Conservation (phyloP, 2,329 filamentous ascomycete species). For the Phyllosticta citriasiana region DNA sequence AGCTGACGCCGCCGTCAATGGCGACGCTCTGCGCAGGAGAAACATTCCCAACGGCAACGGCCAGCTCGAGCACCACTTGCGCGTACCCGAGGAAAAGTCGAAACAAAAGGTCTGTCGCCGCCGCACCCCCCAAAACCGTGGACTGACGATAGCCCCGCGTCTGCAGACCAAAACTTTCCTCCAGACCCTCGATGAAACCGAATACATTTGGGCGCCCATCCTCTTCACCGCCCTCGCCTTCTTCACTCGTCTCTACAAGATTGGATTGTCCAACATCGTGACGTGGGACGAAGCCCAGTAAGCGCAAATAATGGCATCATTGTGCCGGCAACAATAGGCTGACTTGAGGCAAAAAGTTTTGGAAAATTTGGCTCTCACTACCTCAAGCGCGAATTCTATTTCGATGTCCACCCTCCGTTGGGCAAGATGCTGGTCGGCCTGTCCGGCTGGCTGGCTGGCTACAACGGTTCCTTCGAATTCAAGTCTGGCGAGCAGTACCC, state of each 20-base stretch:
- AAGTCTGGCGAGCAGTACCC: slow-evolving; percentile 97
- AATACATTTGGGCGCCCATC: slow-evolving; percentile 53
- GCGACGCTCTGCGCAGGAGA: slow-evolving; percentile 37
- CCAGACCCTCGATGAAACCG: slow-evolving; percentile 52
- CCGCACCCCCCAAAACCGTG: background rate
- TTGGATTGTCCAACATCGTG: slow-evolving; percentile 59
- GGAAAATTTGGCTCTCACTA: slow-evolving; percentile 99
- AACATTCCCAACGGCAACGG: slow-evolving; percentile 26
- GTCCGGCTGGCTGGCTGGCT: slow-evolving; percentile 90
- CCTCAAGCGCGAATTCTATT: slow-evolving; percentile 98
- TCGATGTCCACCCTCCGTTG: slow-evolving; percentile 89
- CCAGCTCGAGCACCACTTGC: slow-evolving; percentile 21
- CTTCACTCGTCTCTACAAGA: slow-evolving; percentile 59
- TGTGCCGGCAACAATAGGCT: slow-evolving; percentile 2
- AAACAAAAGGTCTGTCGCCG: slow-evolving; percentile 35
- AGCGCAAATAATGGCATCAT: slow-evolving; percentile 18
- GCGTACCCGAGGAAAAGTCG: slow-evolving; percentile 33
- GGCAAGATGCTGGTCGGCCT: slow-evolving; percentile 98
- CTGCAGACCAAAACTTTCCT: slow-evolving; percentile 44
- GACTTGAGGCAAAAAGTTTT: slow-evolving; percentile 46
- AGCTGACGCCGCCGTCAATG: slow-evolving; percentile 24
- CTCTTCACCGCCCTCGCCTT: slow-evolving; percentile 53
- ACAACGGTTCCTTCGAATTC: slow-evolving; percentile 99
- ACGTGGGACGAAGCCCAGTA: slow-evolving; percentile 72
- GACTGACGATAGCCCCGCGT: background rate